Evolutionary conservation across 108 stramenopile genomes (phyloP).

Genomic region (Conticribra guillardii): DNA sequence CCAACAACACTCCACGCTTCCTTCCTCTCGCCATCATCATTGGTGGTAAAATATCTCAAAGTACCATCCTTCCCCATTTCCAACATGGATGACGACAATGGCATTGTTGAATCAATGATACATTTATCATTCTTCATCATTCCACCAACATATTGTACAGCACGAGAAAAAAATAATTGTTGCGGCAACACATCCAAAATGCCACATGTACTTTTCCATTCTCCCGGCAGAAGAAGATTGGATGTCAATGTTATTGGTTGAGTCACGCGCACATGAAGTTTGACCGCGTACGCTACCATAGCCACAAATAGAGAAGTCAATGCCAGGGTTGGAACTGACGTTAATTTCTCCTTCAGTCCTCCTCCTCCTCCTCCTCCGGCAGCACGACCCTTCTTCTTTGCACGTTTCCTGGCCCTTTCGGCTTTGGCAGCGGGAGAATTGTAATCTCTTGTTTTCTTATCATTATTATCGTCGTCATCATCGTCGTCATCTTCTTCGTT

Average conservation of each 20-base stretch:
- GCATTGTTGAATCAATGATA: constrained; percentile 8
- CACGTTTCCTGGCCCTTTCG: too few relatives aligned
- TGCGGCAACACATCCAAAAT: constrained; percentile 30
- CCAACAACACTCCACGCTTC: constrained; percentile 11
- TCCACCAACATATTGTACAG: neutral
- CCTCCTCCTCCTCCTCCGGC: too few relatives aligned
- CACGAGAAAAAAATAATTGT: neutral
- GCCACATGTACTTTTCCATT: constrained; percentile 46
- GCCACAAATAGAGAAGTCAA: constrained; percentile 10
- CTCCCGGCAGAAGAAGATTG: constrained; percentile 25
- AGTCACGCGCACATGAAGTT: constrained; percentile 23
- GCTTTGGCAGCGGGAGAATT: too few relatives aligned
- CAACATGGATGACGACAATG: constrained; percentile 39
- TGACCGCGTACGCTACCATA: constrained; percentile 12
- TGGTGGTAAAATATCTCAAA: constrained; percentile 29
- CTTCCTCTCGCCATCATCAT: constrained; percentile 7
- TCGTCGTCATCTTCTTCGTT: too few relatives aligned
- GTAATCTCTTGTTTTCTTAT: too few relatives aligned
- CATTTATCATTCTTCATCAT: constrained; percentile 5
- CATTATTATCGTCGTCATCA: too few relatives aligned
- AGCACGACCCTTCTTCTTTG: too few relatives aligned
- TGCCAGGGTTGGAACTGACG: constrained; percentile 8
- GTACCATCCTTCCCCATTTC: constrained; percentile 38
- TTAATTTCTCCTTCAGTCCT: constrained; percentile 11
- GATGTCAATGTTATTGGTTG: constrained; percentile 18